Evolutionary conservation across 2,329 filamentous ascomycete genomes (phyloP).

Genomic region (Reticulascus tulasneorum): DNA sequence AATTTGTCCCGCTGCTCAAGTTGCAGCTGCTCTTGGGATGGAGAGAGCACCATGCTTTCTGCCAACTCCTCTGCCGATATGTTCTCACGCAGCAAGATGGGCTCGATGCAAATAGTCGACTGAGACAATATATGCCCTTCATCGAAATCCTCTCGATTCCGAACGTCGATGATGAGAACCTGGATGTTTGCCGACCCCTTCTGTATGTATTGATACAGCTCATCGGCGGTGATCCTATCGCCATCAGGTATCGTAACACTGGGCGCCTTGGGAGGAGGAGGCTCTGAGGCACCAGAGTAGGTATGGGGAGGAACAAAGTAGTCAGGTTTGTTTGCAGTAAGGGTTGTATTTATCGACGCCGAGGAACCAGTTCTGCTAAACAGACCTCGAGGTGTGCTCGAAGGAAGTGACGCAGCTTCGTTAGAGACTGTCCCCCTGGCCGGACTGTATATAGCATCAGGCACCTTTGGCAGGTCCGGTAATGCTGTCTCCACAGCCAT

Average conservation of each 20-base stretch:
- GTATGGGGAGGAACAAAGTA: conserved; percentile 28
- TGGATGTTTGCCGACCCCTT: conserved; percentile 41
- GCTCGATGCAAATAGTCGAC: conserved; percentile 86
- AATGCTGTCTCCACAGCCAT: conserved; percentile 48
- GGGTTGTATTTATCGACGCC: conserved; percentile 19
- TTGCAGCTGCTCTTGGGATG: conserved; percentile 67
- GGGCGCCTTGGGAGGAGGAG: conserved; percentile 26
- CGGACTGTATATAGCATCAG: conserved; percentile 75
- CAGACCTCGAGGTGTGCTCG: conserved; percentile 60
- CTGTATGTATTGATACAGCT: conserved; percentile 67
- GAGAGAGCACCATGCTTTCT: conserved; percentile 67
- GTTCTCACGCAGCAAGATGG: conserved; percentile 67
- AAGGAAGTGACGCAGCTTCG: conserved; percentile 60
- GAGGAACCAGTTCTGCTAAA: conserved; percentile 47
- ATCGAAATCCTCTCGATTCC: conserved; percentile 75
- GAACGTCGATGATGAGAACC: conserved; percentile 82
- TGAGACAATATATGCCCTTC: conserved; percentile 83
- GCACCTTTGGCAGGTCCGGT: conserved; percentile 62
- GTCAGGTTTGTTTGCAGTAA: conserved; percentile 24
- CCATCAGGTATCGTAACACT: conserved; percentile 42
- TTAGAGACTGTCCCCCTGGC: conserved; percentile 66
- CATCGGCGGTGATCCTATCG: conserved; percentile 60
- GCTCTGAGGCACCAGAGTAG: conserved; percentile 13
- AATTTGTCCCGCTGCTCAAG: conserved; percentile 72
- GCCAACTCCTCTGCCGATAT: conserved; percentile 58